phyloP scores from a whole-genome alignment of 2,329 filamentous ascomycete species.

The Calonectria pseudoreteaudii region DNA sequence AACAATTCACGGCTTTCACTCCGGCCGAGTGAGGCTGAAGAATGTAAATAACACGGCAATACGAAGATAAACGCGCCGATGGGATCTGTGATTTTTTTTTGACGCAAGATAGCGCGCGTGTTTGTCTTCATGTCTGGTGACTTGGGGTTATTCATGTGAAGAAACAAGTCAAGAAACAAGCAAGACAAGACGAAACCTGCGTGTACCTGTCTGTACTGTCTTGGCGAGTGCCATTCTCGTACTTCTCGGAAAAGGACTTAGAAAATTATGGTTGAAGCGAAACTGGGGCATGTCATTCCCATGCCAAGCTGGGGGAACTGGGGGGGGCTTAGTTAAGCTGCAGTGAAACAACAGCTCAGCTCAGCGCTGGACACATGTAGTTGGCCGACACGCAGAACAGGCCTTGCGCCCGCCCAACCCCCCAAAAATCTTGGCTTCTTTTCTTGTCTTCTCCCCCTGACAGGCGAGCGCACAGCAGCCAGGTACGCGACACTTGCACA shows the following conservation, averaged over 20 bases:
- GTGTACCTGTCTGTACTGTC: neutral
- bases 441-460: neutral
- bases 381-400: neutral
- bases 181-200: neutral
- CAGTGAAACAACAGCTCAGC: neutral
- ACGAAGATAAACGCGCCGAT: neutral
- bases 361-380: neutral
- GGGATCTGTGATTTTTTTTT: neutral
- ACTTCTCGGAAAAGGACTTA: neutral
- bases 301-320: neutral
- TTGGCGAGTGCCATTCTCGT: neutral
- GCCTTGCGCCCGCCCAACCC: neutral
- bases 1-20: neutral
- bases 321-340: neutral
- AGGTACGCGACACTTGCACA: neutral
- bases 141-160: neutral
- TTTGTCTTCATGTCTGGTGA: neutral
- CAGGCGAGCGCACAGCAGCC: neutral
- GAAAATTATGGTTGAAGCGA: neutral
- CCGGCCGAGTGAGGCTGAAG: conserved; percentile 1
- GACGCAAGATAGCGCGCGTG: neutral
- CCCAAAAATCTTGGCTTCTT: neutral
- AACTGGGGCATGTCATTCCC: neutral
- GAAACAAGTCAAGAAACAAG: neutral
- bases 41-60: conserved; percentile 9